A percentile compares a stretch with the other conserved stretches of the same genome.
phyloP scores from a whole-genome alignment of 192 early-diverging fungal genomes.

The Chytriomyces confervae region DNA sequence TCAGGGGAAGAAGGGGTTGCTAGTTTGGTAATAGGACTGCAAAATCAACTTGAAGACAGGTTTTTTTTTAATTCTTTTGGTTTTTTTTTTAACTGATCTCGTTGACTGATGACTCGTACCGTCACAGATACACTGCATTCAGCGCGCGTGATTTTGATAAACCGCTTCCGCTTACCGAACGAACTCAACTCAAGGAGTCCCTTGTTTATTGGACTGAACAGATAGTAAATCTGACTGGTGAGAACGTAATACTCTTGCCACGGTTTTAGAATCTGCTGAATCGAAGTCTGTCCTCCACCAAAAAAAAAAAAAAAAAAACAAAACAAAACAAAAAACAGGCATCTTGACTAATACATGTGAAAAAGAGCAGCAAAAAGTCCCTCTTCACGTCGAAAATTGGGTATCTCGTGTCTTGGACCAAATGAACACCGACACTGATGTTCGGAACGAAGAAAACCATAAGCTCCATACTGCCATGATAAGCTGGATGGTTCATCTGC shows the following conservation, averaged over 20 bases:
- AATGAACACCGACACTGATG: conserved; percentile 62
- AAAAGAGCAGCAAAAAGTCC: conserved; percentile 63
- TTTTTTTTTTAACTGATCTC: not conserved
- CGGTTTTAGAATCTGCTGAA: not conserved
- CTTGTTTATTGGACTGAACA: conserved; percentile 55
- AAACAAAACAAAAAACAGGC: conserved; percentile 25
- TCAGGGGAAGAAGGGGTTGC: conserved; percentile 65
- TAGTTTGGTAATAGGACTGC: conserved; percentile 52
- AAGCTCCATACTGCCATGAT: conserved; percentile 59
- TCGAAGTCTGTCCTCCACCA: conserved; percentile 10
- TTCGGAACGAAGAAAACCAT: conserved; percentile 63
- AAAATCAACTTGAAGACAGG: conserved; percentile 67
- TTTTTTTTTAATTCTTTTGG: conserved; percentile 6
- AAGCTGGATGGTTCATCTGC: conserved; percentile 62
- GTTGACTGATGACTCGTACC: not conserved
- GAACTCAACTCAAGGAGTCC: conserved; percentile 45
- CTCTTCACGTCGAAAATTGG: conserved; percentile 58
- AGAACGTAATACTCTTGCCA: not conserved
- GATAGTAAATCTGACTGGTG: conserved; percentile 49
- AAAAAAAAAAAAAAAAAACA: not conserved
- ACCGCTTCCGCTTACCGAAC: conserved; percentile 49
- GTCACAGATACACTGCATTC: conserved; percentile 51
- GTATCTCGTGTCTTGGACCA: conserved; percentile 58
- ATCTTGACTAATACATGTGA: conserved; percentile 60
- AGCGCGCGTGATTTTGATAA: conserved; percentile 51